These are phyloP conservation scores for Rutstroemia sydowiana DNA, from an alignment of 2,329 filamentous ascomycete genomes.

Conservation along the genomic window DNA sequence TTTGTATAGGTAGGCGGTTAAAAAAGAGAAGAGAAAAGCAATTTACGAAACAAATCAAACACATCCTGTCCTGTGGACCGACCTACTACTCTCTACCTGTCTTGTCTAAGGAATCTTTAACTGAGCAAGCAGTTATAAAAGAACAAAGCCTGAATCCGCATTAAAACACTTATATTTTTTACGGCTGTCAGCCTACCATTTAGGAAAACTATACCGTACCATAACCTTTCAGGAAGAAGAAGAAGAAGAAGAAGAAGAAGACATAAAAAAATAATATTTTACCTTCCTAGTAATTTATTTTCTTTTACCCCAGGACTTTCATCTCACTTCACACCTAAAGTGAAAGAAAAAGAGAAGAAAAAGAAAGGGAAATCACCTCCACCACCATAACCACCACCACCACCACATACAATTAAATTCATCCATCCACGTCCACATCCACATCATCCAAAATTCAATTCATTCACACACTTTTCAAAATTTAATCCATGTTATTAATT, in stretches of 20 bases:
- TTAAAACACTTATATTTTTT: neutral
- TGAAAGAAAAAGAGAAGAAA: neutral
- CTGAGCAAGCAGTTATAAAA: no score
- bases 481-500: no score
- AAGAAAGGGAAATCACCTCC: neutral
- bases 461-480: neutral
- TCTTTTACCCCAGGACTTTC: neutral
- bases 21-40: neutral
- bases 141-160: conserved; percentile 4
- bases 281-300: no score
- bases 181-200: neutral
- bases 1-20: neutral
- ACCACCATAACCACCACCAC: neutral
- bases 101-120: neutral
- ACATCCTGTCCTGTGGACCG: no score
- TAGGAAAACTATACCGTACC: neutral
- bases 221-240: neutral
- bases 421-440: neutral
- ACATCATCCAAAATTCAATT: neutral
- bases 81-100: neutral
- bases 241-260: no score
- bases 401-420: neutral
- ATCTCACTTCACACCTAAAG: no score
- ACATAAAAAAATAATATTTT: no score
- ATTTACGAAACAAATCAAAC: neutral